Conservation (phyloP, 768 basidiomycete genomes). For the Rickenella mellea region DNA sequence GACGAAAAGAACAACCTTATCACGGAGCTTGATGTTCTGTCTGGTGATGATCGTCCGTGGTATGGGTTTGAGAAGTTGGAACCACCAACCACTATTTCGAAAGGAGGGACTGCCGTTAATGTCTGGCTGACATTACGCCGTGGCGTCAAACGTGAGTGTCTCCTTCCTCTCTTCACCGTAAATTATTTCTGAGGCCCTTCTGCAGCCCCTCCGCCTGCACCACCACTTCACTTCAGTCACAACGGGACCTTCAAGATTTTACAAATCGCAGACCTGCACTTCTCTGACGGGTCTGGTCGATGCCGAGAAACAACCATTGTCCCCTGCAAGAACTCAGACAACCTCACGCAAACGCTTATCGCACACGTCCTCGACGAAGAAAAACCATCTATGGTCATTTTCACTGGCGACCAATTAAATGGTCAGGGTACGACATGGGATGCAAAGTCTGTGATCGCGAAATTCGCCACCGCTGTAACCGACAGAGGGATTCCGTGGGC, state of each 20-base stretch:
- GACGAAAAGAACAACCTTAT: conserved; percentile 55
- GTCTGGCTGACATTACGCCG: conserved; percentile 61
- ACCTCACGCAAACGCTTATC: conserved; percentile 68
- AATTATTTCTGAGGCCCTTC: not conserved
- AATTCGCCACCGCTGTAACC: conserved; percentile 73
- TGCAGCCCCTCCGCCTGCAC: conserved; percentile 58
- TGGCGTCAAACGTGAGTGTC: conserved; percentile 60
- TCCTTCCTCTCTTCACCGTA: conserved; percentile 7
- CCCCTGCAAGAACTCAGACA: conserved; percentile 60
- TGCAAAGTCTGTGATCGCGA: conserved; percentile 76
- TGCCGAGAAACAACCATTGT: conserved; percentile 62
- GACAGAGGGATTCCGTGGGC: conserved; percentile 81
- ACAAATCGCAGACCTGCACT: conserved; percentile 92
- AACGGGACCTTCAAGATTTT: conserved; percentile 84
- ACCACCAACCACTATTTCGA: conserved; percentile 42
- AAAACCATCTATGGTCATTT: conserved; percentile 86
- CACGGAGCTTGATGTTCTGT: conserved; percentile 88
- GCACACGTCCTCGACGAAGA: conserved; percentile 63
- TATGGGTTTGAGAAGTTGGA: conserved; percentile 76
- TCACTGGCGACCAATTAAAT: conserved; percentile 89
- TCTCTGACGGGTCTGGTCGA: conserved; percentile 65
- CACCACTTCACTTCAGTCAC: conserved; percentile 71
- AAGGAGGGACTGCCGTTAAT: conserved; percentile 31
- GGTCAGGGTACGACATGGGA: conserved; percentile 91
- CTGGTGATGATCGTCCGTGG: conserved; percentile 77